phyloP scores from a whole-genome alignment of 768 basidiomycete species.

The Pleurotus citrinopileatus region DNA sequence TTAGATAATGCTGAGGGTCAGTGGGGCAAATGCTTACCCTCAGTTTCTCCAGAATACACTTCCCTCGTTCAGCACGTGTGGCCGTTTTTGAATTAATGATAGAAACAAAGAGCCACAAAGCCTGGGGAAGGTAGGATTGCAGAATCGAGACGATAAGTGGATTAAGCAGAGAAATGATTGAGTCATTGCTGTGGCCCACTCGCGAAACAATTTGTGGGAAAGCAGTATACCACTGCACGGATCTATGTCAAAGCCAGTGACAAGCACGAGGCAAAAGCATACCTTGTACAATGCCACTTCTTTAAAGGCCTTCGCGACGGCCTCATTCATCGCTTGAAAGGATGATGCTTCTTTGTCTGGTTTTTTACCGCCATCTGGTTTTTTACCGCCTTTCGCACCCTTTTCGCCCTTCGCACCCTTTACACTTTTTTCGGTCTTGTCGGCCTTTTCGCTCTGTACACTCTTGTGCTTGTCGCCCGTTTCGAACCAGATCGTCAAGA shows the following conservation, averaged over 20 bases:
- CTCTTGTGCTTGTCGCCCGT: constrained; percentile 46
- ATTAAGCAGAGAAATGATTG: constrained; percentile 58
- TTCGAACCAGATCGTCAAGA: constrained; percentile 94
- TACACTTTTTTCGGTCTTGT: too few relatives aligned
- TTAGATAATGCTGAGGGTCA: too few relatives aligned
- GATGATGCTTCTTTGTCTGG: constrained; percentile 25
- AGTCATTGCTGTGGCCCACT: constrained; percentile 69
- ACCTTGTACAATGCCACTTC: constrained; percentile 81
- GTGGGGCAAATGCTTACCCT: too few relatives aligned
- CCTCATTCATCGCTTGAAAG: constrained; percentile 55
- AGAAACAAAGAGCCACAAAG: constrained; percentile 88
- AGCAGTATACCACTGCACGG: constrained; percentile 84
- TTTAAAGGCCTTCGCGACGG: constrained; percentile 52
- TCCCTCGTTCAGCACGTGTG: constrained; percentile 59
- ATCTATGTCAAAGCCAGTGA: constrained; percentile 9
- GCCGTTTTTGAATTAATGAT: constrained; percentile 81
- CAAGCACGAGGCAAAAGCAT: constrained; percentile 11
- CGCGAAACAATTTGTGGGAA: constrained; percentile 97
- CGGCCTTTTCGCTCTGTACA: too few relatives aligned
- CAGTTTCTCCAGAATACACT: constrained; percentile 52
- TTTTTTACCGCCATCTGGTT: too few relatives aligned
- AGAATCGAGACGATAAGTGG: constrained; percentile 72
- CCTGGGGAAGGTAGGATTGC: constrained; percentile 84
- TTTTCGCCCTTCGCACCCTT: too few relatives aligned
- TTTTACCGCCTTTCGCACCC: too few relatives aligned